phyloP scores from a whole-genome alignment of 306 rosid genomes.

The Cucumis sativus region Cucumber_9930_V3 NC_026658.2:25135001-25135500 shows the following conservation, averaged over 20 bases:
- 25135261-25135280: background rate
- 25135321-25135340: background rate
- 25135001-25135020: background rate
- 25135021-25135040: background rate
- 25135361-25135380: background rate
- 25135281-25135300: background rate
- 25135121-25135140: background rate
- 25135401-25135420: conserved; percentile 4
- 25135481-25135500: conserved; percentile 47
- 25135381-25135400: conserved; percentile 10
- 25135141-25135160: background rate
- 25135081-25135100: background rate
- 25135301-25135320: background rate
- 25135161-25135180: background rate
- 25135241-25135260: background rate
- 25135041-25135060: background rate
- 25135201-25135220: background rate
- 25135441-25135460: background rate
- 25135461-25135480: conserved; percentile 30
- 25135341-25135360: background rate
- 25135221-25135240: background rate
- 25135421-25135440: background rate
- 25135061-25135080: background rate
- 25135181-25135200: background rate
- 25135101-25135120: background rate